Evolutionary conservation across 2,329 filamentous ascomycete species (phyloP), one percentile per base, ranked within the genome.

Genomic region (Aureobasidium zeae): DNA sequence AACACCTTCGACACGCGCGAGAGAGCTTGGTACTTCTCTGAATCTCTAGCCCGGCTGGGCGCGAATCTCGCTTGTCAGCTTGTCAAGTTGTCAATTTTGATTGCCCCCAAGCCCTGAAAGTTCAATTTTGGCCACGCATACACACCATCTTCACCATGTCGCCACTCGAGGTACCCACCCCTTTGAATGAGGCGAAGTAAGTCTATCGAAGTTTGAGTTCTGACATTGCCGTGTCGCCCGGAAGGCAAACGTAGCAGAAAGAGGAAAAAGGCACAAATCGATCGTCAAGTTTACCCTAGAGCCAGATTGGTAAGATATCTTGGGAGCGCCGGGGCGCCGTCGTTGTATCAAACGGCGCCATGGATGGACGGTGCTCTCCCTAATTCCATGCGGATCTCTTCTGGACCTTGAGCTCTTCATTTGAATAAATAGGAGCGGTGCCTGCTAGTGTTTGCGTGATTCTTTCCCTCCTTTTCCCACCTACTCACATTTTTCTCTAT

Each of bases 291-390:
- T n/a, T n/a, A n/a, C n/a, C n/a, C n/a, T n/a, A n/a, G n/a, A n/a
- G n/a, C n/a, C n/a, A n/a, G n/a, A n/a, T n/a, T n/a, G 25, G 12
- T 33, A 25, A 22, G 39, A 22, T 12, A 19, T 17, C 33, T 32
- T 42, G 39, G 39, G 19, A 43, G 39, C 29, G 19, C 20, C 39
- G 21, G 30, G 29, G 36, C 29, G 39, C 39, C 30, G 19, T 26
- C 39, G 39, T 30, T 22, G 26, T 43, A 33, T 43, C 39, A 43
- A 43, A 43, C 39, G 26, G 39, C 39, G 39, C 24, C 39, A 34
- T 33, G 29, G 22, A 24, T 43, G 22, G 39, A 26, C 22, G 39
- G 39, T 43, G 38, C 20, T 21, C 38, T 42, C 29, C 38, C 38
- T 42, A 42, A 32, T 32, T 24, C 20, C 26, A 31, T n/a, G n/a